A percentile compares a stretch with the other conserved stretches of the same genome.
Evolutionary conservation across 768 basidiomycete genomes (phyloP).

Genomic region (Epithele typhae): DNA sequence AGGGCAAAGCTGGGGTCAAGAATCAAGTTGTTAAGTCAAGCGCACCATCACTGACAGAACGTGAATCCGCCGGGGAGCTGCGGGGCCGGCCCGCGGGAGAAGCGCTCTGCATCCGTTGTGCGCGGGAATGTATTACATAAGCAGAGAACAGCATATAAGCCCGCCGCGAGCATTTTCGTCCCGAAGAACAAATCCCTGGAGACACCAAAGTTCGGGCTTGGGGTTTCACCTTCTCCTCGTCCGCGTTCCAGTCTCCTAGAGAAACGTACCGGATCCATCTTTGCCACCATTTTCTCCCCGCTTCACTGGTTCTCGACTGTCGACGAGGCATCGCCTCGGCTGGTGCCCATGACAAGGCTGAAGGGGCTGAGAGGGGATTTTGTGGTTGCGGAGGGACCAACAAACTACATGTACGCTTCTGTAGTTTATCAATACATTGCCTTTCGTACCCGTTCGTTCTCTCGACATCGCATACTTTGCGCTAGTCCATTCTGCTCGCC

Average conservation of each 20-base stretch:
- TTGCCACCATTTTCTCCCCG: slow-evolving; percentile 29
- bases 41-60: too few species aligned
- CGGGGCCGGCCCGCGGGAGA: not conserved
- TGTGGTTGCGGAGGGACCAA: slow-evolving; percentile 30
- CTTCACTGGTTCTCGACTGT: slow-evolving; percentile 40
- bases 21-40: too few species aligned
- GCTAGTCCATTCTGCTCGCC: too few species aligned
- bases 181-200: slow-evolving; percentile 67
- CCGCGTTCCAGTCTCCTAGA: slow-evolving; percentile 95
- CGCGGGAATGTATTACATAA: slow-evolving; percentile 44
- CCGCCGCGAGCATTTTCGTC: slow-evolving; percentile 18
- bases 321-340: slow-evolving; percentile 67
- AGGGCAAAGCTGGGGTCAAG: too few species aligned
- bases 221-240: slow-evolving; percentile 81
- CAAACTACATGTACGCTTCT: slow-evolving; percentile 18
- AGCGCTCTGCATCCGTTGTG: not conserved
- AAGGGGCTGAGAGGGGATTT: slow-evolving; percentile 33
- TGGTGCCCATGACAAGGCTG: slow-evolving; percentile 62
- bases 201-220: slow-evolving; percentile 94
- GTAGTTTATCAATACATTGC: too few species aligned
- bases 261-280: slow-evolving; percentile 32
- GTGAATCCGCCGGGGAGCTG: slow-evolving; percentile 3
- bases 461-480: too few species aligned
- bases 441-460: too few species aligned
- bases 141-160: slow-evolving; percentile 26